Conservation (phyloP, 495 filamentous ascomycete genomes). For the Melanomma pulvis-pyrius region DNA sequence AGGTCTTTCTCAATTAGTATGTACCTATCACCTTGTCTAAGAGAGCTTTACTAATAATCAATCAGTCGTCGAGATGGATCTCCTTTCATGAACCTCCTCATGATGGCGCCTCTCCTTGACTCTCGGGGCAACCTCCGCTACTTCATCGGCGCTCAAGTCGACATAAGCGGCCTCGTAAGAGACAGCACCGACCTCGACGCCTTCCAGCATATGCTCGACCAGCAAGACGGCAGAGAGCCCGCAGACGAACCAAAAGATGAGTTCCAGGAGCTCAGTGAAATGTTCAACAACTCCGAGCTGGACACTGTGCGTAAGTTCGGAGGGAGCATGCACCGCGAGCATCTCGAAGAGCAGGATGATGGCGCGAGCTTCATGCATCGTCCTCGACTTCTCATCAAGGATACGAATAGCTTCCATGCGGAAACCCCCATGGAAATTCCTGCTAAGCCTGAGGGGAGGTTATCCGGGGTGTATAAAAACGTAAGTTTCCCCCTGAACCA, state of each 20-base stretch:
- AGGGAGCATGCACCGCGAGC: constrained; percentile 59
- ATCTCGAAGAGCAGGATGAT: constrained; percentile 49
- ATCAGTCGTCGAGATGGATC: constrained; percentile 63
- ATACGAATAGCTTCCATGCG: constrained; percentile 34
- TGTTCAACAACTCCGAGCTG: constrained; percentile 64
- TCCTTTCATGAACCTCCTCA: constrained; percentile 70
- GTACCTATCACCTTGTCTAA: constrained; percentile 23
- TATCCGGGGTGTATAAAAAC: constrained; percentile 52
- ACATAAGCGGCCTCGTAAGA: constrained; percentile 64
- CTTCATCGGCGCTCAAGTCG: constrained; percentile 68
- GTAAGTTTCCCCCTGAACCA: constrained; percentile 23
- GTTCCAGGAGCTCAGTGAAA: constrained; percentile 62
- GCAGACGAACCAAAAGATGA: constrained; percentile 47
- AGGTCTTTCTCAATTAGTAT: constrained; percentile 69
- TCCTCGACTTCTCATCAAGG: constrained; percentile 46
- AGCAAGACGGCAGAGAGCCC: constrained; percentile 38
- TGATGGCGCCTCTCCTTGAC: constrained; percentile 65
- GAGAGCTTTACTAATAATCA: constrained; percentile 11
- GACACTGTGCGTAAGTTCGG: constrained; percentile 59
- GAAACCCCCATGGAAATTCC: constrained; percentile 7
- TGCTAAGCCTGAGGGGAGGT: constrained; percentile 36
- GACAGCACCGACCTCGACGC: constrained; percentile 63
- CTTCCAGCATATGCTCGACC: constrained; percentile 50
- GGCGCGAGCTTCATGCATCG: constrained; percentile 45
- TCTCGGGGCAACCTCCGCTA: constrained; percentile 62